Base-by-base conservation (phyloP, 2,329 filamentous ascomycete genomes). In the Arthrobotrys conoides region DNA sequence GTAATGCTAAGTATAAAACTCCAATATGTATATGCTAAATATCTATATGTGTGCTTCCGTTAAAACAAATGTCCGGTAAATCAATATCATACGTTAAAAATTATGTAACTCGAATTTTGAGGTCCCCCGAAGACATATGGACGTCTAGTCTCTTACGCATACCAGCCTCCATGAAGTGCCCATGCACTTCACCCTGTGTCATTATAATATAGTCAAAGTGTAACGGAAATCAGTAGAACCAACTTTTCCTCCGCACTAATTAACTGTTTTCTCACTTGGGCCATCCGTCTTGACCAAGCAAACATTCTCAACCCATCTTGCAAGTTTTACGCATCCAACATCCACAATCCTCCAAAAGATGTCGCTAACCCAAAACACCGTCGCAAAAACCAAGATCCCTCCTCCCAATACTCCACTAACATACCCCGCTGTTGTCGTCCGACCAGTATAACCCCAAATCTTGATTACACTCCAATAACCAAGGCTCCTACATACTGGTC, bases 401-500 rank as follows among this genome's bases (percentile, higher is more conserved):
- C 72, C 72, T 16, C 63, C 69, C 16, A 78, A 59, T n/a, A 78
- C 73, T 14, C 63, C 72, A 33, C 46, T 3, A 24, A 76, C 48
- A 46, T 73, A 73, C 22, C 70, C 63, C 3, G 33, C 18, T 14
- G 10, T 24, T n/a, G 68, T 73, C 10, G 68, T 65, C 12, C 53
- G 38, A 6, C 68, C 73, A 12, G 68, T 73, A 68, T 72, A 69
- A 9, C 30, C 46, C 72, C 73, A 80, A n/a, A 78, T 41, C n/a
- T 61, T 69, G 1, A 69, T 51, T 6, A 80, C 75, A 18, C 48
- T 68, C 68, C 68, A 80, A 46, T 49, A 80, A 1, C 78, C 73
- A 33, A 83, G 64, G 12, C 81, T 82, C 9, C 82, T 77, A 30
- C 83, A 66, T 12, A 84, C 80, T 4, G 80, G 57, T 27, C 81